phyloP scores from a whole-genome alignment of 257 asterid genomes.

The Solanum rostratum region DNA sequence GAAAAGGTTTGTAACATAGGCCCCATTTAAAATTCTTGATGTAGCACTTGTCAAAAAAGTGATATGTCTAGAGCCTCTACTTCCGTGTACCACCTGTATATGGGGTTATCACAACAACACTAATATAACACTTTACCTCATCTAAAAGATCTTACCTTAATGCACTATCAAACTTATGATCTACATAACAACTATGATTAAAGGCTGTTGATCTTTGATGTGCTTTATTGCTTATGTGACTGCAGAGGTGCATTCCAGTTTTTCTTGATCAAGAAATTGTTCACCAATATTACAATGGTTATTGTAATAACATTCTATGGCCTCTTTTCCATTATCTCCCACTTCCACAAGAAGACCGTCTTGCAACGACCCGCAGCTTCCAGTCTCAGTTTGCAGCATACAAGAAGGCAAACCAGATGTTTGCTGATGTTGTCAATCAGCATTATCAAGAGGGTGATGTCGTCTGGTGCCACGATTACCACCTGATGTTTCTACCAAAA shows the following conservation, averaged over 20 bases:
- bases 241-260: slow-evolving; percentile 85
- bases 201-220: background rate
- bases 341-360: slow-evolving; percentile 86
- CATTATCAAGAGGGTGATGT: slow-evolving; percentile 84
- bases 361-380: slow-evolving; percentile 86
- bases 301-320: slow-evolving; percentile 88
- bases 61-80: background rate
- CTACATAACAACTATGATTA: background rate
- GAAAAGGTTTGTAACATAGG: slow-evolving; percentile 45
- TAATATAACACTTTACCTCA: background rate
- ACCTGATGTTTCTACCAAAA: slow-evolving; percentile 80
- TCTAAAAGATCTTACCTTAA: background rate
- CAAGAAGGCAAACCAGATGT: slow-evolving; percentile 76
- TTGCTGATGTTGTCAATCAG: slow-evolving; percentile 71
- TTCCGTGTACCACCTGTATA: background rate
- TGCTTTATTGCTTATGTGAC: background rate
- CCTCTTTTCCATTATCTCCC: slow-evolving; percentile 91
- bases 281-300: slow-evolving; percentile 77
- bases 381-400: slow-evolving; percentile 87
- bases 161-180: background rate
- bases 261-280: slow-evolving; percentile 77
- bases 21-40: background rate
- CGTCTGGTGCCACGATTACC: slow-evolving; percentile 93
- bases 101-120: background rate
- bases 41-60: background rate